phyloP scores from a whole-genome alignment of 106 monocot species.

The Platanthera zijinensis region DNA sequence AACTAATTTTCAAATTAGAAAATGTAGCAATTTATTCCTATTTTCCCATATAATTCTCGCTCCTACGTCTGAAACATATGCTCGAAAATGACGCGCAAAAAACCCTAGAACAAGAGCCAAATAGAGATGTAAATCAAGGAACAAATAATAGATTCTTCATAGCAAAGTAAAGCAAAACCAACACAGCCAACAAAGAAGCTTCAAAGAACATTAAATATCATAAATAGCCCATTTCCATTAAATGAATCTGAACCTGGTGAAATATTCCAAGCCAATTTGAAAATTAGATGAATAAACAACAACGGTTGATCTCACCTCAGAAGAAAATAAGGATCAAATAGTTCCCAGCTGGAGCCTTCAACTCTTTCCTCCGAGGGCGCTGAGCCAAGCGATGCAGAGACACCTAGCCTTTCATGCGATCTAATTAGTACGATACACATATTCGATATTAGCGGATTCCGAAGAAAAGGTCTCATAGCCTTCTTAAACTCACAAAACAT shows the following conservation, averaged over 20 bases:
- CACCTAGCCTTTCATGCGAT: slow-evolving; percentile 26
- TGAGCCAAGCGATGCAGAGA: background rate
- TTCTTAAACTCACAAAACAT: slow-evolving; percentile 29
- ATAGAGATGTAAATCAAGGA: no score
- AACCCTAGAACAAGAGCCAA: no score
- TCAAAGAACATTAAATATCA: no score
- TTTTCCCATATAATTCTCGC: no score
- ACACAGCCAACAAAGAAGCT: no score
- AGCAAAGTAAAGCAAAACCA: no score
- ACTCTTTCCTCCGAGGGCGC: slow-evolving; percentile 2
- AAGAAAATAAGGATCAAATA: slow-evolving; percentile 91
- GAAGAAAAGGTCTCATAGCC: slow-evolving; percentile 58
- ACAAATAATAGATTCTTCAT: no score
- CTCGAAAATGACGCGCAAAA: no score
- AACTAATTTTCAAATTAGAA: no score
- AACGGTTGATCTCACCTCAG: slow-evolving; percentile 28
- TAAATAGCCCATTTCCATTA: background rate
- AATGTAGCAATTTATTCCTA: no score
- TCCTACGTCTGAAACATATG: no score
- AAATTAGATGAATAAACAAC: background rate
- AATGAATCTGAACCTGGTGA: background rate
- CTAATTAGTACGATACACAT: slow-evolving; percentile 43
- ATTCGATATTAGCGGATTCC: slow-evolving; percentile 72
- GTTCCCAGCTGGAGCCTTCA: slow-evolving; percentile 26
- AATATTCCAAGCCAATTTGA: background rate